Conservation (phyloP, 768 basidiomycete species). For the Russula sp. region DNA sequence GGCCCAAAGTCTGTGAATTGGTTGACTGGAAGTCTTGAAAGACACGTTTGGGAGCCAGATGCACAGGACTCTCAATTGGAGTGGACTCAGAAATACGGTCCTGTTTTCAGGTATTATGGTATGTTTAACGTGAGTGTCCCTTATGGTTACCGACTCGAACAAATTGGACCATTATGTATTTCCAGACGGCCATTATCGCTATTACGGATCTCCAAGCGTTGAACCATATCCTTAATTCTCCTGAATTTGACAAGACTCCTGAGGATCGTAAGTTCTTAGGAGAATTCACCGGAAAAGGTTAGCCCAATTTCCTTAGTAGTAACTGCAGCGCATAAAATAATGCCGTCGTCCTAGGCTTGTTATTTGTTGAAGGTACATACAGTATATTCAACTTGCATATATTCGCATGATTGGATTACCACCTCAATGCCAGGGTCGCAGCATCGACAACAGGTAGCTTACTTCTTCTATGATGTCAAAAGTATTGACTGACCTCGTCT, state of each 20-base stretch:
- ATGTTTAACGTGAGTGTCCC: slow-evolving; percentile 17
- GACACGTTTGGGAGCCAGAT: slow-evolving; percentile 21
- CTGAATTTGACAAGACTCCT: slow-evolving; percentile 24
- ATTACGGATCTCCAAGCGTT: slow-evolving; percentile 21
- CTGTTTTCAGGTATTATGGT: slow-evolving; percentile 17
- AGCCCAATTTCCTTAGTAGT: neutral
- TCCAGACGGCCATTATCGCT: slow-evolving; percentile 2
- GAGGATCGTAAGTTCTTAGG: slow-evolving; percentile 2
- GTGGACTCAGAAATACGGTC: slow-evolving; percentile 19
- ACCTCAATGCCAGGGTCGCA: slow-evolving; percentile 5
- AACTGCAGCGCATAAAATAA: neutral
- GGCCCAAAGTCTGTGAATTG: slow-evolving; percentile 23
- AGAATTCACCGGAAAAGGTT: slow-evolving; percentile 16
- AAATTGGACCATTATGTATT: neutral
- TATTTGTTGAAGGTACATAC: slow-evolving; percentile 22
- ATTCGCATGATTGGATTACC: neutral
- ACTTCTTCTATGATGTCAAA: neutral
- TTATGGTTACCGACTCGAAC: neutral
- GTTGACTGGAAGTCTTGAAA: slow-evolving; percentile 16
- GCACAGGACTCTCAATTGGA: slow-evolving; percentile 9
- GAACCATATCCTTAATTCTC: slow-evolving; percentile 16
- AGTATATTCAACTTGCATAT: neutral
- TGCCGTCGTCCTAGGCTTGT: slow-evolving; percentile 12
- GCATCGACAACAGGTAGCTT: slow-evolving; percentile 22
- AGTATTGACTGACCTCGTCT: neutral